phyloP scores from a whole-genome alignment of 2,329 filamentous ascomycete species.

The Sporothrix schenckii region DNA sequence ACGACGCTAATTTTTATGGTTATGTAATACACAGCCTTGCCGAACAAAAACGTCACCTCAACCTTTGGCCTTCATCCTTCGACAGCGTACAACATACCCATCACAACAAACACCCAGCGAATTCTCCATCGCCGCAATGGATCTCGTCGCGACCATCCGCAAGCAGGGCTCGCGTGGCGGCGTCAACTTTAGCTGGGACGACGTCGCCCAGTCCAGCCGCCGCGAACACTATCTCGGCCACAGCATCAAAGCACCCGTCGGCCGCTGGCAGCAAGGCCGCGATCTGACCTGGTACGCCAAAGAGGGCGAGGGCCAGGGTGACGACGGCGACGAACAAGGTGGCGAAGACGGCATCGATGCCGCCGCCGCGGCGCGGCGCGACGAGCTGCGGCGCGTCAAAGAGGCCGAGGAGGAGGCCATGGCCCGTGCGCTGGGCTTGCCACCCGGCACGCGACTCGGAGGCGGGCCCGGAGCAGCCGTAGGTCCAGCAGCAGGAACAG shows the following conservation, averaged over 20 bases:
- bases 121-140: conserved; percentile 60
- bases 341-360: conserved; percentile 65
- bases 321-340: conserved; percentile 48
- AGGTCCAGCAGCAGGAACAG: conserved; percentile 56
- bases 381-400: conserved; percentile 81
- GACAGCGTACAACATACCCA: background rate
- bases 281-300: conserved; percentile 68
- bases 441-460: conserved; percentile 48
- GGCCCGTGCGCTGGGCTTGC: conserved; percentile 74
- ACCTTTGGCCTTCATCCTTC: background rate
- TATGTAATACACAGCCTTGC: conserved; percentile 15
- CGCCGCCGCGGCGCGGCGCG: conserved; percentile 64
- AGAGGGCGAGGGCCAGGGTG: conserved; percentile 43
- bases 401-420: conserved; percentile 93
- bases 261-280: conserved; percentile 83
- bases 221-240: conserved; percentile 91
- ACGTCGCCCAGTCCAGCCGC: conserved; percentile 82
- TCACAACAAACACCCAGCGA: background rate
- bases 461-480: background rate
- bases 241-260: conserved; percentile 87
- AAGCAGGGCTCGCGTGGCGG: conserved; percentile 91
- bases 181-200: conserved; percentile 95
- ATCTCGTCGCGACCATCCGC: conserved; percentile 87
- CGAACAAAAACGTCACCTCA: background rate
- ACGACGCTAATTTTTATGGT: background rate